Conservation (phyloP, 1,284 basidiomycete species). For the Moesziomyces parantarcticus region DNA sequence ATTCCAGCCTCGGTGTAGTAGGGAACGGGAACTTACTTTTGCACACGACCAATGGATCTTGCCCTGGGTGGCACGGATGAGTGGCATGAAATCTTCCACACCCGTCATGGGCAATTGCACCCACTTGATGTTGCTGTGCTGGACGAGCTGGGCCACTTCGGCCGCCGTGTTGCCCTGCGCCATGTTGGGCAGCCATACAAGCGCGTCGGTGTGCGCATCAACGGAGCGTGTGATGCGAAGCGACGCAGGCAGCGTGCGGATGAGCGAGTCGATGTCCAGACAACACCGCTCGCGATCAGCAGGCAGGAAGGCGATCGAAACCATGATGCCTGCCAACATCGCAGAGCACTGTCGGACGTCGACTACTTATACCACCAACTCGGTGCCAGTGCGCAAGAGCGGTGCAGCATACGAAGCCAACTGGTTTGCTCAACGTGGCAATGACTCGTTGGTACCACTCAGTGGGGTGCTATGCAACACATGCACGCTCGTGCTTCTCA, state of each 20-base stretch:
- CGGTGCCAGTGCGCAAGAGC: no score
- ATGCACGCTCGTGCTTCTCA: no score
- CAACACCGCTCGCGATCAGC: neutral
- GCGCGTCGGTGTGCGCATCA: neutral
- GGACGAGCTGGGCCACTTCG: neutral
- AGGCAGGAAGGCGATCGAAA: neutral
- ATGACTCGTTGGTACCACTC: no score
- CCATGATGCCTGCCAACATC: neutral
- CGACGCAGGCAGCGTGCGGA: neutral
- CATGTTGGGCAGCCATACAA: slow-evolving; percentile 29
- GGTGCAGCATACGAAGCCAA: no score
- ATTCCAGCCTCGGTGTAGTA: neutral
- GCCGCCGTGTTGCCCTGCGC: slow-evolving; percentile 11
- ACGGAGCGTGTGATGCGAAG: neutral
- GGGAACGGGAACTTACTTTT: slow-evolving; percentile 22
- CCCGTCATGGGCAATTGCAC: slow-evolving; percentile 59
- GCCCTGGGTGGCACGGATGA: slow-evolving; percentile 14
- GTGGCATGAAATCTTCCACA: slow-evolving; percentile 30
- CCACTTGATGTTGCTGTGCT: slow-evolving; percentile 9
- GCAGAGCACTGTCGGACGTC: neutral
- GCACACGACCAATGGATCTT: slow-evolving; percentile 44
- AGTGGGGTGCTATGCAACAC: no score
- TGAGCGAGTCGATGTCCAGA: neutral
- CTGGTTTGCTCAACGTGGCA: no score
- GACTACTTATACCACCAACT: neutral